Percentiles rank a stretch among this genome's conserved stretches.
phyloP scores from a whole-genome alignment of 495 filamentous ascomycete genomes.

The Aspergillus affinis region DNA sequence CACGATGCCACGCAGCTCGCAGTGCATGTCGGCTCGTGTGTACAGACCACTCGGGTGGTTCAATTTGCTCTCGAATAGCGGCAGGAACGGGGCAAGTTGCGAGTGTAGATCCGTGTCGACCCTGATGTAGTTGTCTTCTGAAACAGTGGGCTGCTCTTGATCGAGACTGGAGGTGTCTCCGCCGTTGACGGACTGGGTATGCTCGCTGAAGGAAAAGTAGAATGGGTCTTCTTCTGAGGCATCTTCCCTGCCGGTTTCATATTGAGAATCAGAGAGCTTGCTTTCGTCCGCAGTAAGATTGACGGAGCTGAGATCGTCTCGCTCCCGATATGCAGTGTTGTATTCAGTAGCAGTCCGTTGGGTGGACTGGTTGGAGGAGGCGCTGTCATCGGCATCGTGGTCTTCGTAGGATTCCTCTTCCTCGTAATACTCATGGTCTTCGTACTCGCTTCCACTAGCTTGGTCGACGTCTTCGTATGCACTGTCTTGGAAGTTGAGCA shows the following conservation, averaged over 20 bases:
- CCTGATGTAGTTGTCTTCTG: neutral
- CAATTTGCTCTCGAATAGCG: conserved; percentile 30
- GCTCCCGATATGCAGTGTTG: neutral
- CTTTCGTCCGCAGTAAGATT: neutral
- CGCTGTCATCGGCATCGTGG: neutral
- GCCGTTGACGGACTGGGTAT: neutral
- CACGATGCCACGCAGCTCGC: conserved; percentile 31
- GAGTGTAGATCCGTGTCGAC: neutral
- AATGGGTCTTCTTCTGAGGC: neutral
- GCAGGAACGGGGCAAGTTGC: conserved; percentile 21
- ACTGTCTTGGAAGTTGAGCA: neutral
- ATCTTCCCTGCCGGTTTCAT: neutral
- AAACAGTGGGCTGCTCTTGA: neutral
- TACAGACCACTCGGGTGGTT: conserved; percentile 22
- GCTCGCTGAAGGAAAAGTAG: neutral
- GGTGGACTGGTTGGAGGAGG: neutral
- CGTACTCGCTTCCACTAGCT: neutral
- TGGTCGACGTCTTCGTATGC: neutral
- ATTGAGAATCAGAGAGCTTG: neutral
- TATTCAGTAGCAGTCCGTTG: neutral
- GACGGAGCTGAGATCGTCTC: neutral
- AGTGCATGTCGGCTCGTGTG: conserved; percentile 23
- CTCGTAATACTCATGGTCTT: neutral
- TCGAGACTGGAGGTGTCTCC: no score
- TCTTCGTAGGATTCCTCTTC: neutral